phyloP scores from a whole-genome alignment of 1,284 basidiomycete species.

The Crepidotus sp. region DNA sequence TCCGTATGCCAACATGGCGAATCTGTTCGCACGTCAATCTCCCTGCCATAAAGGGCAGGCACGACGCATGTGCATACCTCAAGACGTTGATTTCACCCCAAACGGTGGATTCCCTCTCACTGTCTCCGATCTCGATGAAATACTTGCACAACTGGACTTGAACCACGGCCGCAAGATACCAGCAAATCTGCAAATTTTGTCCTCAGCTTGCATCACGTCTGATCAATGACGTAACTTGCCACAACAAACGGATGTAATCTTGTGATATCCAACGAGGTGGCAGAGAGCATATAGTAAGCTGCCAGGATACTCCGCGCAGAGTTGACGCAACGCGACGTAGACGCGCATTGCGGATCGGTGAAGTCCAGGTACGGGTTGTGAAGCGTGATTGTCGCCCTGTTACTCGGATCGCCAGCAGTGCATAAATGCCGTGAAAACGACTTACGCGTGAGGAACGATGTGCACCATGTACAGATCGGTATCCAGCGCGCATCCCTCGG shows the following conservation, averaged over 20 bases:
- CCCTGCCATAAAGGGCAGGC: background rate
- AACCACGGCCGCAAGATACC: constrained; percentile 79
- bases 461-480: constrained; percentile 80
- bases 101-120: constrained; percentile 57
- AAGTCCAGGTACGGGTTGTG: constrained; percentile 77
- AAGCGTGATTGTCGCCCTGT: constrained; percentile 73
- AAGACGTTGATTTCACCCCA: constrained; percentile 81
- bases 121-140: constrained; percentile 68
- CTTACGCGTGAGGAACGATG: constrained; percentile 73
- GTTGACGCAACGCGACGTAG: constrained; percentile 61
- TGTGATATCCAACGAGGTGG: constrained; percentile 70
- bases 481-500: constrained; percentile 51
- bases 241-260: constrained; percentile 72
- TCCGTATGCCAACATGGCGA: constrained; percentile 74
- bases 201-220: background rate
- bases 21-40: constrained; percentile 34
- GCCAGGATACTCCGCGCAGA: constrained; percentile 63
- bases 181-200: constrained; percentile 61
- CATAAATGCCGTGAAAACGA: constrained; percentile 18
- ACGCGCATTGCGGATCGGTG: constrained; percentile 49
- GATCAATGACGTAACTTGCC: constrained; percentile 34
- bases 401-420: constrained; percentile 1
- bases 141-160: constrained; percentile 78
- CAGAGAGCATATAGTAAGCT: constrained; percentile 64
- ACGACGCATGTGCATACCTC: constrained; percentile 35